Evolutionary conservation across 1,139 yeast genomes (phyloP).

Genomic region (Suhomyces chickasaworum): DNA sequence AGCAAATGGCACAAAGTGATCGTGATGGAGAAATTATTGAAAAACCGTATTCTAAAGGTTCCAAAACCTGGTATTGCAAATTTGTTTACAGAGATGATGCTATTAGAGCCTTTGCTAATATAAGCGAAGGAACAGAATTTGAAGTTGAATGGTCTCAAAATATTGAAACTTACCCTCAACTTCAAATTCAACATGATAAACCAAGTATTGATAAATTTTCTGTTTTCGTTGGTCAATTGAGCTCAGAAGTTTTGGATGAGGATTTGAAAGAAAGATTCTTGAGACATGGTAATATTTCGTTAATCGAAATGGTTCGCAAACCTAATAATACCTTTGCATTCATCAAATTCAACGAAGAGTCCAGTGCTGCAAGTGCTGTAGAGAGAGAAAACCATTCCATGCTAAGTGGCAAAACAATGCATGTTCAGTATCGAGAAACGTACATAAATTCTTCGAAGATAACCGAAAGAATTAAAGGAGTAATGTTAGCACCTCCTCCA

Average conservation of each 20-base stretch:
- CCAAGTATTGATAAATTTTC: conserved; percentile 64
- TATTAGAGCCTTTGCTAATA: conserved; percentile 75
- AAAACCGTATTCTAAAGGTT: conserved; percentile 14
- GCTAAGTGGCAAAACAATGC: conserved; percentile 72
- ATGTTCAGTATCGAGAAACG: conserved; percentile 77
- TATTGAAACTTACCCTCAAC: conserved; percentile 38
- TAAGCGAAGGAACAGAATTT: conserved; percentile 55
- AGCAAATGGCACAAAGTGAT: conserved; percentile 59
- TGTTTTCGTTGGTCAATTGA: conserved; percentile 76
- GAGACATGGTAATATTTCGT: conserved; percentile 62
- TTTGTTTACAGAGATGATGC: conserved; percentile 90
- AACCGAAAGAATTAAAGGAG: conserved; percentile 24
- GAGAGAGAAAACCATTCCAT: conserved; percentile 80
- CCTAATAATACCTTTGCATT: conserved; percentile 67
- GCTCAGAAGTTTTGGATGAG: conserved; percentile 54
- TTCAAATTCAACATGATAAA: neutral
- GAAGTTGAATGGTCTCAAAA: conserved; percentile 86
- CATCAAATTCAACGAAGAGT: conserved; percentile 60
- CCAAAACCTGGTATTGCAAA: conserved; percentile 72
- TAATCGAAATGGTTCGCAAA: conserved; percentile 53
- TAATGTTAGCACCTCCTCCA: conserved; percentile 74
- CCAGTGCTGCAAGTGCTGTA: conserved; percentile 81
- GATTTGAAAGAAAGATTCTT: conserved; percentile 59
- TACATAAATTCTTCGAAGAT: conserved; percentile 27
- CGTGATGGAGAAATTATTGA: conserved; percentile 33